Conservation (phyloP, 371 early-diverging fungal genomes). For the Zychaea mexicana region DNA sequence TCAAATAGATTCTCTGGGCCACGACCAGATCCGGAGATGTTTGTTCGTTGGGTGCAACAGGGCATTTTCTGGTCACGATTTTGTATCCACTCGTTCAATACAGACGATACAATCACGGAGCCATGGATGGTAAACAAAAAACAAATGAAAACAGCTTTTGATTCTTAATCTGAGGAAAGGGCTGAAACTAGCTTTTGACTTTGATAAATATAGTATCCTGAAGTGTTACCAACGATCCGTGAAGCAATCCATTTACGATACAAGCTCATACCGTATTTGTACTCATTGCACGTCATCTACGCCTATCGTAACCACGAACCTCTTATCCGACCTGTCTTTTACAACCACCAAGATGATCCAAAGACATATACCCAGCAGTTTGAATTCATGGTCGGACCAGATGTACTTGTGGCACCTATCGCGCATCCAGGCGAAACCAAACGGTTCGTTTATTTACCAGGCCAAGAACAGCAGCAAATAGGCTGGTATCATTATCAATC, state of each 20-base stretch:
- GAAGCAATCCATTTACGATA: conserved; percentile 58
- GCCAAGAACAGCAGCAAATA: conserved; percentile 9
- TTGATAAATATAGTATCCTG: conserved; percentile 31
- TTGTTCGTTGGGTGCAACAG: conserved; percentile 69
- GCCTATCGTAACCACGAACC: conserved; percentile 39
- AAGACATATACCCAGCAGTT: conserved; percentile 41
- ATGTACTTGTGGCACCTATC: conserved; percentile 55
- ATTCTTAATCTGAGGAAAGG: neutral
- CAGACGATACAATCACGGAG: conserved; percentile 56
- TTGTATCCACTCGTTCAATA: conserved; percentile 66
- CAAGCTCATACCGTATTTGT: conserved; percentile 58
- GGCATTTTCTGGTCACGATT: conserved; percentile 64
- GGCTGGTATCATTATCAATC: conserved; percentile 53
- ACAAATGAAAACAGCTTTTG: too few relatives aligned
- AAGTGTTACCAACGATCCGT: conserved; percentile 52
- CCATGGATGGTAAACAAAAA: conserved; percentile 66
- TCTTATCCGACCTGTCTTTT: conserved; percentile 58
- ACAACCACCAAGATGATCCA: conserved; percentile 53
- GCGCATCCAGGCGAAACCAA: conserved; percentile 25
- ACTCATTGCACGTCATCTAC: conserved; percentile 45
- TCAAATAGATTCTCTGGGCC: conserved; percentile 52
- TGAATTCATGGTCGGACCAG: conserved; percentile 60
- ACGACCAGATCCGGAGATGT: conserved; percentile 54
- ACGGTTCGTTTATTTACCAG: conserved; percentile 47
- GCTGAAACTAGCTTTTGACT: too few relatives aligned